Percentiles rank a stretch among this genome's conserved stretches.
phyloP scores from a whole-genome alignment of 2,329 filamentous ascomycete species.

The Diplodia corticola region DNA sequence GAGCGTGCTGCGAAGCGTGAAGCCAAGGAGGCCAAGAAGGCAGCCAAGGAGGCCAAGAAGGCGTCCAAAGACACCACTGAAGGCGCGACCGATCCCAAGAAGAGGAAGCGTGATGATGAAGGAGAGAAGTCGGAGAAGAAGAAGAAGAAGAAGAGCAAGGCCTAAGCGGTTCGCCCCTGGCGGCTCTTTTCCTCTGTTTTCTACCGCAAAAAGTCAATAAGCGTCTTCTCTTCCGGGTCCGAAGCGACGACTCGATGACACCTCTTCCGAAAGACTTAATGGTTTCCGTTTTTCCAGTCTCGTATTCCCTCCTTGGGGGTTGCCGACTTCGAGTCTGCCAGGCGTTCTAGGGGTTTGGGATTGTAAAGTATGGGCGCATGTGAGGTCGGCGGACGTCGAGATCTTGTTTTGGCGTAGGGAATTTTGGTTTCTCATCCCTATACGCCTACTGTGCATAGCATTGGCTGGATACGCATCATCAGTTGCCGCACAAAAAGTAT shows the following conservation, averaged over 20 bases:
- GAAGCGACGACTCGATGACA: slow-evolving; percentile 14
- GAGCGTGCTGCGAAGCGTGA: slow-evolving; percentile 41
- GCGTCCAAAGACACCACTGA: slow-evolving; percentile 57
- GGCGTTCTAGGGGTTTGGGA: slow-evolving; percentile 15
- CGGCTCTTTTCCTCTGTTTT: slow-evolving; percentile 8
- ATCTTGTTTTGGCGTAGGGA: slow-evolving; percentile 12
- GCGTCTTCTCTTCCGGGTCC: slow-evolving; percentile 15
- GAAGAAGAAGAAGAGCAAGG: slow-evolving; percentile 61
- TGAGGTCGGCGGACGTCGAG: slow-evolving; percentile 17
- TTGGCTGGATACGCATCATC: slow-evolving; percentile 14
- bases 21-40: slow-evolving; percentile 55
- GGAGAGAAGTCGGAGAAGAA: slow-evolving; percentile 64
- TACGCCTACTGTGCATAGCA: slow-evolving; percentile 21
- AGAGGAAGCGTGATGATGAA: slow-evolving; percentile 52
- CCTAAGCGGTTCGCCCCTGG: slow-evolving; percentile 27
- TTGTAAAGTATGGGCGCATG: slow-evolving; percentile 21
- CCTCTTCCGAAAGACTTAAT: slow-evolving; percentile 17
- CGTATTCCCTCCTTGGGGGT: slow-evolving; percentile 1
- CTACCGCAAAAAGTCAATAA: slow-evolving; percentile 10
- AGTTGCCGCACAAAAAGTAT: slow-evolving; percentile 4
- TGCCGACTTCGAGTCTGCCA: slow-evolving; percentile 7
- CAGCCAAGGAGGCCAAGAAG: slow-evolving; percentile 53
- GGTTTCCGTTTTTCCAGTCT: slow-evolving; percentile 13
- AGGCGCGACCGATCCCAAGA: slow-evolving; percentile 46
- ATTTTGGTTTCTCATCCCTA: slow-evolving; percentile 6